A percentile compares a stretch with the other conserved stretches of the same genome.
Evolutionary conservation across 116 monocot genomes (phyloP).

Genomic region (Cymodocea nodosa): DNA sequence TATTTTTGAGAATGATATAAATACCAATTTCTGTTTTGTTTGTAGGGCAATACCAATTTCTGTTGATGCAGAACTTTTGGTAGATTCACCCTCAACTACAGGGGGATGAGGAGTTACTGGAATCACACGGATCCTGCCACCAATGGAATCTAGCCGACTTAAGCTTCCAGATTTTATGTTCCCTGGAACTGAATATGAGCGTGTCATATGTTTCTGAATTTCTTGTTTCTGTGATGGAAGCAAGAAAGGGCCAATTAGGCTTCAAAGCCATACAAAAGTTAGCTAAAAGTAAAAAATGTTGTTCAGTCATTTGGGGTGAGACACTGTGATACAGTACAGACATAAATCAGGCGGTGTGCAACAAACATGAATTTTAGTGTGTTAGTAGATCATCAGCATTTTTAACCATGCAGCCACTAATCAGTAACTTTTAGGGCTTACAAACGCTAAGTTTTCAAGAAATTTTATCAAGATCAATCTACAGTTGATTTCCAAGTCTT

Average conservation of each 20-base stretch:
- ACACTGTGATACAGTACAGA: too few species aligned
- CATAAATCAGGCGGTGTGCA: too few species aligned
- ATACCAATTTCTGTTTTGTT: conserved; percentile 2
- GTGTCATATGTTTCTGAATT: conserved; percentile 39
- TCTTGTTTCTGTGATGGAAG: conserved; percentile 30
- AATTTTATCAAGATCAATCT: too few species aligned
- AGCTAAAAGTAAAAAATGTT: neutral
- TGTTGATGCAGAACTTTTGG: conserved; percentile 24
- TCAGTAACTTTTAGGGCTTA: too few species aligned
- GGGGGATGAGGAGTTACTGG: conserved; percentile 47
- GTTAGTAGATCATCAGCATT: too few species aligned
- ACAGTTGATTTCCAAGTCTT: too few species aligned
- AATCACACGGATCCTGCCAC: conserved; percentile 61
- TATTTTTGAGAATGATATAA: neutral
- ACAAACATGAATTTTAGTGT: too few species aligned
- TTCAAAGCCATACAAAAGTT: neutral
- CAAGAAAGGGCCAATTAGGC: neutral
- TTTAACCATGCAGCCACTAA: too few species aligned
- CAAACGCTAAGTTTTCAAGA: too few species aligned
- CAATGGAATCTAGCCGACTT: conserved; percentile 36
- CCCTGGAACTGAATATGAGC: conserved; percentile 79
- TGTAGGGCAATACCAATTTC: neutral
- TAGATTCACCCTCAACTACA: conserved; percentile 15
- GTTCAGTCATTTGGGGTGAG: neutral
- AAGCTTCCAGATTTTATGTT: conserved; percentile 53